Evolutionary conservation across 192 early-diverging fungal genomes (phyloP), one percentile per base, ranked within the genome.

Genomic region (Piromyces finnis): DNA sequence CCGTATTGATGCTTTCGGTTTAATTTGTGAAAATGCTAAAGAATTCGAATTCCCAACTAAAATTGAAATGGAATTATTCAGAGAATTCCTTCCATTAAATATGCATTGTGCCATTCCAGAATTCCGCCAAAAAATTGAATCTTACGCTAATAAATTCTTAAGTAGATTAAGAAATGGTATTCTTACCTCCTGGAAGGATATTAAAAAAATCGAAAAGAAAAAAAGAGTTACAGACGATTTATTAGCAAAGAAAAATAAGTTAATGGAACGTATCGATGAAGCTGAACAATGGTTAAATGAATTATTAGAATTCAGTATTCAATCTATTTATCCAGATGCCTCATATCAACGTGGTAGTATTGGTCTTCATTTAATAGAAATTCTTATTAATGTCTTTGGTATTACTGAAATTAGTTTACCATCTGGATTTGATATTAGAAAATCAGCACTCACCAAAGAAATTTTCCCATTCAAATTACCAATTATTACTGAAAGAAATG

Each of bases 321-420:
- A 68, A 18, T 89, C 91, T 0, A 79, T 95, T n/a, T 94, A 91
- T 41, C 94, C 94, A 18, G 93, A 93, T 41, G 86, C 89, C 13
- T 90, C 92, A 26, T 94, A 90, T 81, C 92, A 91, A 79, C 88
- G 94, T 28, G 88, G 90, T 12, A 89, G 89, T 4, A 89, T 87
- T 28, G 87, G 87, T 30, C 82, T 95, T 17, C 81, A 86, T 17
- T 83, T 93, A n/a, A 80, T 94, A 30, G 79, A 82, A 29, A 59
- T 87, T 11, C 81, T 90, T 26, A 84, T 89, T 77, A 88, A 86
- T 78, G 82, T 84, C 3, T 92, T 88, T 85, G 90, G 90, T 28
- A 84, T 90, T 30, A 81, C 82, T 28, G 82, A 83, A 29, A 86
- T 86, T 4, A 87, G 87, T 29, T 78, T 85, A 16, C 86, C 87